Evolutionary conservation across 108 stramenopile species (phyloP), one percentile per base, ranked within the genome.

Genomic region (Pseudonitzschia multistriata): DNA sequence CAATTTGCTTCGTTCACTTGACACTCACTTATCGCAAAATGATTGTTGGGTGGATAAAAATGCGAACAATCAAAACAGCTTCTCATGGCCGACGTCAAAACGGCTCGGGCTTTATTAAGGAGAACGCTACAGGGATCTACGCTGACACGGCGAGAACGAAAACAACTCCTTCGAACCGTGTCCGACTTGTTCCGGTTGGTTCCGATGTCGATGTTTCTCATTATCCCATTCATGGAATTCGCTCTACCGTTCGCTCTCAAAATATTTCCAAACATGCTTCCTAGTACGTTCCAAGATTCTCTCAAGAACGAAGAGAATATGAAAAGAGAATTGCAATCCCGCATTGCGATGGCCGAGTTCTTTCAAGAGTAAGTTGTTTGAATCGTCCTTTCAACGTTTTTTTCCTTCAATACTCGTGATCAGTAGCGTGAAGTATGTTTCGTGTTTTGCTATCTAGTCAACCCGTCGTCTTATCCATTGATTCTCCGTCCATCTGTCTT

Each of bases 171-270:
- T 1, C 78, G 99, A 60, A 99, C 99, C 13, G 89, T 95, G 15
- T 81, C 92, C 1, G 99, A 99, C 81, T 72, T 99, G 35, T 96
- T 98, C 74, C 97, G 99, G 42, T 74, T 99, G 55, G 96, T 98
- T 28, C 99, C 99, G 14, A 89, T 99, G 52, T 80, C 79, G n/a
- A 86, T 98, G 71, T 99, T 99, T 73, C 78, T 98, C 39, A 39
- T 99, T 48, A 95, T 99, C n/a, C 99, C 99, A 4, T 95, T 97
- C 66, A 96, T 97, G 94, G 99, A 99, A 80, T 94, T 98, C 66
- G 92, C 96, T 15, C 79, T 99, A 29, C 99, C 99, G 6, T 87
- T 99, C 80, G 97, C 97, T 22, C 80, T 99, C 30, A 89, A 93
- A 49, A 66, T 98, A 27, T 99, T 98, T 76, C 99, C 99, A 27